These are phyloP conservation scores for Starmerella floris DNA, from an alignment of 805 yeast species.

Conservation along the genomic window DNA sequence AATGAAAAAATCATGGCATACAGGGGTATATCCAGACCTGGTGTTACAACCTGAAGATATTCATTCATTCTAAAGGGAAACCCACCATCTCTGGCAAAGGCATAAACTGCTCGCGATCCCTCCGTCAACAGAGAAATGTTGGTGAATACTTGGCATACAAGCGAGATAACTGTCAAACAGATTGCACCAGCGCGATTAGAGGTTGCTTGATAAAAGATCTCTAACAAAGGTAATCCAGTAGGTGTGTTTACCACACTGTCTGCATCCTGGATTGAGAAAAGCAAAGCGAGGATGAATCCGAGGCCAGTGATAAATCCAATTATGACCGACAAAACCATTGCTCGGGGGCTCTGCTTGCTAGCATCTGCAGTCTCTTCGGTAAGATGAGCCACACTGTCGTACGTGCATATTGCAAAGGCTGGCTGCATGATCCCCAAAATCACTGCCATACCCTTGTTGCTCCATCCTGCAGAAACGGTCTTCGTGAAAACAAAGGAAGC, in stretches of 20 bases:
- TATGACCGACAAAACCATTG: constrained; percentile 48
- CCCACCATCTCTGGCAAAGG: constrained; percentile 54
- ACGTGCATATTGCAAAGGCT: constrained; percentile 54
- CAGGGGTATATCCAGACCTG: constrained; percentile 41
- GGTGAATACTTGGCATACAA: constrained; percentile 45
- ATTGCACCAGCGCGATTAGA: constrained; percentile 40
- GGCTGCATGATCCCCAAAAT: constrained; percentile 61
- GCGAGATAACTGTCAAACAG: constrained; percentile 35
- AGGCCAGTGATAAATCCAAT: constrained; percentile 48
- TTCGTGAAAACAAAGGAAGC: constrained; percentile 42
- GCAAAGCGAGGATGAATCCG: constrained; percentile 27
- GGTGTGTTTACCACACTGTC: constrained; percentile 36
- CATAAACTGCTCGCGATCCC: constrained; percentile 58
- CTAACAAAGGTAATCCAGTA: constrained; percentile 52
- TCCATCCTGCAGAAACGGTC: constrained; percentile 49
- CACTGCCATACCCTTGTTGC: constrained; percentile 44
- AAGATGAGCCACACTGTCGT: constrained; percentile 60
- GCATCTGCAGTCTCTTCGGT: constrained; percentile 54
- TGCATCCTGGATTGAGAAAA: constrained; percentile 44
- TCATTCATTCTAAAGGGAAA: constrained; percentile 36
- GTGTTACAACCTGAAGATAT: constrained; percentile 38
- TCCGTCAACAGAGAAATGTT: constrained; percentile 51
- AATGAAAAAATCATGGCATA: constrained; percentile 47
- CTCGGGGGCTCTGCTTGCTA: constrained; percentile 44
- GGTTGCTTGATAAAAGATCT: constrained; percentile 48